Base-by-base conservation (phyloP, 2,329 filamentous ascomycete genomes). In the Aaosphaeria arxii region DNA sequence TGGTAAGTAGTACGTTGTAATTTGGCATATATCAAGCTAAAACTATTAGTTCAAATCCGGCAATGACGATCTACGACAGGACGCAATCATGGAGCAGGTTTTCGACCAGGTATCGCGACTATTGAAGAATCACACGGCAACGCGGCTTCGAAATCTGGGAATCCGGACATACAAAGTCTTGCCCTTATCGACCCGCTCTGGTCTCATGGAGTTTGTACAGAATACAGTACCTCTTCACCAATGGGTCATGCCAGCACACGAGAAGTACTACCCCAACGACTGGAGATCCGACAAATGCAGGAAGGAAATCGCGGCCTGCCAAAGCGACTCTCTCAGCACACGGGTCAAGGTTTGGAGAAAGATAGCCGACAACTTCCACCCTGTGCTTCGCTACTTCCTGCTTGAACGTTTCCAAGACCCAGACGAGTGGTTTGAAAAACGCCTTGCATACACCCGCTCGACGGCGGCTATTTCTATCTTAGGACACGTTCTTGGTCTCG, bases 61-160 rank as follows among this genome's bases (percentile, higher is more conserved):
- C 13, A 92, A 92, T 63, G 94, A 99, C 67, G 92, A 99, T 66
- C 80, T 99, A 9, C 88, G 95, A 6, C 94, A 99, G 74, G 94
- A 99, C 63, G 90, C 92, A 40, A 99, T 85, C 76, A 99, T 99
- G 95, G 95, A 99, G 71, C 94, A 99, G 71, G 94, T 99, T 1
- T 99, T 99, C 67, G 89, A 91, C 49, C 91, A 95, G 71, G 94
- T 96, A 24, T 97, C 91, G 49, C 88, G 89, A 44, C 82, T 99
- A 24, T 77, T 99, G 29, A 88, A 89, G 66, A 86, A 89, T 43
- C 91, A 97, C 68, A 86, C 89, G 47, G 82, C 86, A 9, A 96
- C 94, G 2, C 87, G 91, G 36, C 91, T 96, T 64, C 86, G 94
- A 5, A 89, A 89, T 54, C 78, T 99, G 7, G 89, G 87, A 6